Evolutionary conservation across 225 moss, liverwort and hornwort species (phyloP), one percentile per base, ranked within the genome.

Genomic region (Ulota crispa): DNA sequence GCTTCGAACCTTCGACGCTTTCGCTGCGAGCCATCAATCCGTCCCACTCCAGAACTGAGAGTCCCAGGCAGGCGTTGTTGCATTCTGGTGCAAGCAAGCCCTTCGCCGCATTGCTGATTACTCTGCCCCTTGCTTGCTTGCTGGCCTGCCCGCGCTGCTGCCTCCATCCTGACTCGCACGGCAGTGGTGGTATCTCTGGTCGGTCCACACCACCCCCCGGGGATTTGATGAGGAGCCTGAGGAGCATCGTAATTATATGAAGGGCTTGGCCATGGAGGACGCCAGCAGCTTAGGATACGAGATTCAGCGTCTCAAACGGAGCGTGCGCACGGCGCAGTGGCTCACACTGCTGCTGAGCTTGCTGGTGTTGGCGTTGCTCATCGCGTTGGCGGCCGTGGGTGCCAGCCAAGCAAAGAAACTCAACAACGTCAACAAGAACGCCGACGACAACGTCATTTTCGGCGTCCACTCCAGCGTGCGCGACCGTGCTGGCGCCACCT

Each of bases 361-460:
- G 62, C 27, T 92, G 55, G 63, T 93, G 34, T 32, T 93, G 63
- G 83, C 54, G 32, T 30, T 99, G 69, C 71, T 94, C n/a, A 73
- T 99, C 9, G 90, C 87, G 8, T 64, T 99, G 50, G 86, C 91
- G 59, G 87, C 86, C 13, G 89, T 96, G 32, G 96, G 89, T 18
- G 93, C 78, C 8, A 82, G 73, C 28, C 92, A 93, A 32, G 82
- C 73, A 24, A 84, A 62, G 3, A 87, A 78, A 37, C 87, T 99
- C 45, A 73, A 68, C 36, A 59, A 56, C 53, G 82, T 99, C 57
- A 45, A 45, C 57, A 45, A 45, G 78, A 71, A 32, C 24, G 74
- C 26, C 47, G 62, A 82, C 68, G 32, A 68, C 85, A 91, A 93
- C 42, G 96, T 96, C 9, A 88, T 81, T 7, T 86, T 93, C 0